These are phyloP conservation scores for Aspergillus spinulosporus DNA, from an alignment of 2,329 filamentous ascomycete genomes.

Conservation along the genomic window DNA sequence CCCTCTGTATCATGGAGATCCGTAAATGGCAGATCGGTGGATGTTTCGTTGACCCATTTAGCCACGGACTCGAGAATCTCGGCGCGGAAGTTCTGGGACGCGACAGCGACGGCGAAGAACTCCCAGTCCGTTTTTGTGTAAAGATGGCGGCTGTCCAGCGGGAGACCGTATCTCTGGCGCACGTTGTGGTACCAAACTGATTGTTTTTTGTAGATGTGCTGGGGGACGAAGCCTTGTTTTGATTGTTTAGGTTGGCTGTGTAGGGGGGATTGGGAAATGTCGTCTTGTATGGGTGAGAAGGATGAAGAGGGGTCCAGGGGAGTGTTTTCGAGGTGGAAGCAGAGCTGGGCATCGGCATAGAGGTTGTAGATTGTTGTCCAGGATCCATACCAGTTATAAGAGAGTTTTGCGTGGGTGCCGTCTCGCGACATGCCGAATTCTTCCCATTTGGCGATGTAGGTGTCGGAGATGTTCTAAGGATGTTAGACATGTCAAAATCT, in stretches of 20 bases:
- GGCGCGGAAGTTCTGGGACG: slow-evolving; percentile 65
- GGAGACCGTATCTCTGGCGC: slow-evolving; percentile 77
- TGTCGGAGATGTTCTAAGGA: slow-evolving; percentile 56
- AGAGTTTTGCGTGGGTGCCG: slow-evolving; percentile 71
- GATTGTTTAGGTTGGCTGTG: slow-evolving; percentile 15
- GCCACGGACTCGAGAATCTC: slow-evolving; percentile 75
- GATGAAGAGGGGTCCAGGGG: slow-evolving; percentile 23
- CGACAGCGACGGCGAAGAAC: slow-evolving; percentile 81
- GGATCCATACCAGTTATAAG: slow-evolving; percentile 76
- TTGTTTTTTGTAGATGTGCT: slow-evolving; percentile 74
- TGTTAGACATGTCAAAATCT: slow-evolving; percentile 1
- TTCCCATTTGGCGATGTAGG: slow-evolving; percentile 73
- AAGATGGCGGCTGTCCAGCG: slow-evolving; percentile 76
- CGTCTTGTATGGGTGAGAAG: slow-evolving; percentile 18
- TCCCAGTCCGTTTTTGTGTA: slow-evolving; percentile 93
- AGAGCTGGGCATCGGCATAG: slow-evolving; percentile 76
- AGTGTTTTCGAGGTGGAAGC: slow-evolving; percentile 67
- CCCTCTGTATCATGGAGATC: slow-evolving; percentile 83
- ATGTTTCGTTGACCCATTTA: slow-evolving; percentile 80
- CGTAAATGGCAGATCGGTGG: slow-evolving; percentile 72
- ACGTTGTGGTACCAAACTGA: slow-evolving; percentile 79
- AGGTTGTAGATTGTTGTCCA: slow-evolving; percentile 87
- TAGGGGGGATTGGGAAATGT: slow-evolving; percentile 31
- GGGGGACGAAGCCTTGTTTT: slow-evolving; percentile 64
- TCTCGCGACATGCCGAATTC: slow-evolving; percentile 68